Evolutionary conservation across 2,329 filamentous ascomycete species (phyloP).

Genomic region (Talaromyces sp.): DNA sequence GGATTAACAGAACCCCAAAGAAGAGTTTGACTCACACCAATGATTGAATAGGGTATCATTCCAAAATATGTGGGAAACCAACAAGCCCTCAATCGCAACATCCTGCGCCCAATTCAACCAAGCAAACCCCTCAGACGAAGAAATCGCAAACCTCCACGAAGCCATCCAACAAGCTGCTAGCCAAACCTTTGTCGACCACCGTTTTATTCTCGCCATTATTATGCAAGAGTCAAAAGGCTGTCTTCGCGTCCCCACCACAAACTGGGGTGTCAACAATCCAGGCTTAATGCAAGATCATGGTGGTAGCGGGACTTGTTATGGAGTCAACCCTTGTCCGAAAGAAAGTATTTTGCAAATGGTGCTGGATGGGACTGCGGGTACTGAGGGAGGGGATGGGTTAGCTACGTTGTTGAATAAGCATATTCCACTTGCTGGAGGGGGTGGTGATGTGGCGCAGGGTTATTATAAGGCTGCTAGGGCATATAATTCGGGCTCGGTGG

Average conservation of each 20-base stretch:
- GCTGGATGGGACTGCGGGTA: conserved; percentile 1
- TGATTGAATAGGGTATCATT: not conserved
- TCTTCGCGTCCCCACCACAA: conserved; percentile 36
- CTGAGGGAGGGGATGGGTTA: not conserved
- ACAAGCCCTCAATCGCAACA: conserved; percentile 4
- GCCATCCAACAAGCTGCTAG: conserved; percentile 32
- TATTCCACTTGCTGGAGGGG: not conserved
- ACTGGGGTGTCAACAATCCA: conserved; percentile 37
- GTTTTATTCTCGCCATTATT: conserved; percentile 39
- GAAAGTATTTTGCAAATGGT: conserved; percentile 26
- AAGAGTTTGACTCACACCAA: too few relatives aligned
- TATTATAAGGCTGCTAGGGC: conserved; percentile 27
- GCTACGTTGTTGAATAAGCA: not conserved
- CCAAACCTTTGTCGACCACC: conserved; percentile 28
- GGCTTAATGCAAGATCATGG: conserved; percentile 30
- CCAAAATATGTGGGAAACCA: conserved; percentile 12
- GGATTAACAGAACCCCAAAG: too few relatives aligned
- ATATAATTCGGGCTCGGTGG: conserved; percentile 35
- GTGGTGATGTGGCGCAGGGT: conserved; percentile 18
- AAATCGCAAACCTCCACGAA: conserved; percentile 24
- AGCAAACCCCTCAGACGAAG: conserved; percentile 19
- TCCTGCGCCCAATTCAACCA: conserved; percentile 12
- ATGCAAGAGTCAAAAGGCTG: conserved; percentile 42
- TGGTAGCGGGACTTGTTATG: conserved; percentile 2
- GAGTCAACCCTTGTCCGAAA: not conserved